These are phyloP conservation scores for Emmonsia crescens DNA, from an alignment of 2,329 filamentous ascomycete species.

Conservation along the genomic window DNA sequence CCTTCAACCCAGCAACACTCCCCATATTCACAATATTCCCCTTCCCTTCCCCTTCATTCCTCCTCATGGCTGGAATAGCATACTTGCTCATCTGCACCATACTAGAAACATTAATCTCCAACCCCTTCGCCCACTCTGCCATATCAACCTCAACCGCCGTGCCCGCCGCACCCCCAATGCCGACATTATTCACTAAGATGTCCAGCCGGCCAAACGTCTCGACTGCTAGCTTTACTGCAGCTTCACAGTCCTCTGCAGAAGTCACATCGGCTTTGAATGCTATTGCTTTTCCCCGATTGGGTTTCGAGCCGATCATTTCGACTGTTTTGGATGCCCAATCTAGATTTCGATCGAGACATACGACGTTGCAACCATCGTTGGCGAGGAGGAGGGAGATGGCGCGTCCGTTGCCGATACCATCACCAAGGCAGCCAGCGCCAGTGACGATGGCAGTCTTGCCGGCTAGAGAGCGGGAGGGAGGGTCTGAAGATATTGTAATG, in stretches of 20 bases:
- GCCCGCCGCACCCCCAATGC: slow-evolving; percentile 47
- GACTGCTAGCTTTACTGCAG: slow-evolving; percentile 31
- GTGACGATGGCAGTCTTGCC: slow-evolving; percentile 40
- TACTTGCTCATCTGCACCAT: slow-evolving; percentile 57
- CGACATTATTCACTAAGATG: slow-evolving; percentile 56
- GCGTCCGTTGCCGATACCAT: slow-evolving; percentile 51
- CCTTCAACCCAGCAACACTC: slow-evolving; percentile 47
- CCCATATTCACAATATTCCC: slow-evolving; percentile 53
- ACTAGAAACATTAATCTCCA: slow-evolving; percentile 53
- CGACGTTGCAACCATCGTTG: slow-evolving; percentile 46
- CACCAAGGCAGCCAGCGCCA: slow-evolving; percentile 46
- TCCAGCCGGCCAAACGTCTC: slow-evolving; percentile 46
- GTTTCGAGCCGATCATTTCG: slow-evolving; percentile 38
- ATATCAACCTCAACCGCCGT: slow-evolving; percentile 52
- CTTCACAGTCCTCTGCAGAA: slow-evolving; percentile 40
- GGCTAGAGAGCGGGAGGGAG: slow-evolving; percentile 14
- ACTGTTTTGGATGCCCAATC: slow-evolving; percentile 44
- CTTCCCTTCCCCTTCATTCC: slow-evolving; percentile 39
- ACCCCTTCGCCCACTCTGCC: slow-evolving; percentile 44
- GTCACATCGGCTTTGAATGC: slow-evolving; percentile 47
- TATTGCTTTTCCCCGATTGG: slow-evolving; percentile 30
- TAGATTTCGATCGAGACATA: slow-evolving; percentile 47
- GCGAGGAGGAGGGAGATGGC: slow-evolving; percentile 50
- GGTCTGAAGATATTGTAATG: slow-evolving; percentile 11
- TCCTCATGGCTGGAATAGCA: slow-evolving; percentile 49